A percentile compares a stretch with the other conserved stretches of the same genome.
Conservation (phyloP, 1,284 basidiomycete genomes). For the Ganoderma leucocontextum region DNA sequence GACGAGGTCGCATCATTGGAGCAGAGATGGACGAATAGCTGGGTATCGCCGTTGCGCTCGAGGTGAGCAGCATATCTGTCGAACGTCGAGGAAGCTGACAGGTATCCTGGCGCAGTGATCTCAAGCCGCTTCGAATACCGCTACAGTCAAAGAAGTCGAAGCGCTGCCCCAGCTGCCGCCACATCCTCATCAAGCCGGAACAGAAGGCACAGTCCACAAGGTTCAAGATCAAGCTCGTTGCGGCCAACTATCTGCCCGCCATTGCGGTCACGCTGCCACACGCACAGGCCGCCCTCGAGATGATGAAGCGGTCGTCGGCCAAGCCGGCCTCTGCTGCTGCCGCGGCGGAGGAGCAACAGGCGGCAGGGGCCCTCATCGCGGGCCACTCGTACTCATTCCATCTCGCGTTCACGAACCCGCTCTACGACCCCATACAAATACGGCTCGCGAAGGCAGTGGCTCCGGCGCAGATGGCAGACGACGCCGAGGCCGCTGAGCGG, state of each 20-base stretch:
- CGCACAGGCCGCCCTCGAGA: constrained; percentile 51
- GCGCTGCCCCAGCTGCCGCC: constrained; percentile 92
- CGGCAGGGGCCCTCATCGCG: constrained; percentile 61
- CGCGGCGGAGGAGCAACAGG: constrained; percentile 52
- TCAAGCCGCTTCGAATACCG: constrained; percentile 88
- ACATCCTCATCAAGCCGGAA: constrained; percentile 98
- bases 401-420: constrained; percentile 89
- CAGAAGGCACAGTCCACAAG: constrained; percentile 93
- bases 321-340: constrained; percentile 50
- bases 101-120: constrained; percentile 59
- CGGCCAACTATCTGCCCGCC: constrained; percentile 91
- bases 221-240: constrained; percentile 98
- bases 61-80: constrained; percentile 55
- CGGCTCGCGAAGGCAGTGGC: constrained; percentile 66
- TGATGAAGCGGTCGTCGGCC: constrained; percentile 53
- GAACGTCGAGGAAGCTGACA: constrained; percentile 19
- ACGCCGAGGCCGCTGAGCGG: constrained; percentile 55
- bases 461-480: constrained; percentile 46
- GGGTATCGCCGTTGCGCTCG: constrained; percentile 72
- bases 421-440: constrained; percentile 94
- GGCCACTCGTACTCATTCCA: constrained; percentile 88
- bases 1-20: constrained; percentile 77
- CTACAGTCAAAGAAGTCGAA: constrained; percentile 94
- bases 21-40: constrained; percentile 85
- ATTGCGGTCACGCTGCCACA: constrained; percentile 81